Evolutionary conservation across 495 filamentous ascomycete species (phyloP).

Genomic region (Astrothelium subdiscretum): DNA sequence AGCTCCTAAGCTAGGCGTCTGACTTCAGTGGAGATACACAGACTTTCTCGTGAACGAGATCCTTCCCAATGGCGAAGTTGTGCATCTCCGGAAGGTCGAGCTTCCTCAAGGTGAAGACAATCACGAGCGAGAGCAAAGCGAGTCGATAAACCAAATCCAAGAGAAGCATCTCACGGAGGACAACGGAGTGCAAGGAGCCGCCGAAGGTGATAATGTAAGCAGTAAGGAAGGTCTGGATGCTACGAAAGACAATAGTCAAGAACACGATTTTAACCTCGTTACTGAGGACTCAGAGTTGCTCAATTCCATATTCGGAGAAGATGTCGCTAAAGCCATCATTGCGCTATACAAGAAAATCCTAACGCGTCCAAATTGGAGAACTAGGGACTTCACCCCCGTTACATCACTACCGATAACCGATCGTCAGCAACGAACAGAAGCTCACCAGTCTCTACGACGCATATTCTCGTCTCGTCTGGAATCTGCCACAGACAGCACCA

Average conservation of each 20-base stretch:
- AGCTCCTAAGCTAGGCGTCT: not conserved
- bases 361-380: constrained; percentile 21
- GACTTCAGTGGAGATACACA: constrained; percentile 52
- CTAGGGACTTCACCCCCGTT: constrained; percentile 29
- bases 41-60: constrained; percentile 97
- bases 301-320: constrained; percentile 23
- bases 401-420: constrained; percentile 38
- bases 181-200: not conserved
- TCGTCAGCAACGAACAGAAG: constrained; percentile 47
- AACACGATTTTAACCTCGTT: not conserved
- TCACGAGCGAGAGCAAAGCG: constrained; percentile 5
- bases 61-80: constrained; percentile 58
- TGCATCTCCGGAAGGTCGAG: constrained; percentile 47
- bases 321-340: constrained; percentile 13
- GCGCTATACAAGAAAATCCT: constrained; percentile 19
- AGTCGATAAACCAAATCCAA: constrained; percentile 6
- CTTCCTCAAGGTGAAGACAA: constrained; percentile 2
- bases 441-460: constrained; percentile 55
- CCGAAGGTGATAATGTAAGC: not conserved
- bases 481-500: constrained; percentile 39
- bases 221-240: not conserved
- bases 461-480: constrained; percentile 59
- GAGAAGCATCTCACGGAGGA: not conserved
- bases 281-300: constrained; percentile 17
- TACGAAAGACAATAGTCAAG: not conserved